phyloP scores from a whole-genome alignment of 805 yeast genomes.

The Zygoascus biomembranicola region DNA sequence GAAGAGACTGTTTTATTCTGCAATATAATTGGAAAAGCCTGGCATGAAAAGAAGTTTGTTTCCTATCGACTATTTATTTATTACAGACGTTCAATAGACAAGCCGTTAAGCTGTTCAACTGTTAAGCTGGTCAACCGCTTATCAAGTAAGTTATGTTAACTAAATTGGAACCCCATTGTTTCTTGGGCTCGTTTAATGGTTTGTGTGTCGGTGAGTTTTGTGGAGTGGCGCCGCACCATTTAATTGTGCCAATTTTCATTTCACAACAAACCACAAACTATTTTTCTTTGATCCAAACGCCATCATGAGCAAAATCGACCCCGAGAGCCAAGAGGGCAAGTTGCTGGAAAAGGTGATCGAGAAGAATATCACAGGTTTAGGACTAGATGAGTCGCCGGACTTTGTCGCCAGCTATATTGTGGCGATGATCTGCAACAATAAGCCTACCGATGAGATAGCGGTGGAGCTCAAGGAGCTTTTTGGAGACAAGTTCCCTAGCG shows the following conservation, averaged over 20 bases:
- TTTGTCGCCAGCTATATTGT: slow-evolving; percentile 23
- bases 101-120: too few species aligned
- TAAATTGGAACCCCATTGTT: too few species aligned
- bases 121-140: too few species aligned
- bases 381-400: slow-evolving; percentile 22
- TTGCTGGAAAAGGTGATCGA: neutral
- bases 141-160: too few species aligned
- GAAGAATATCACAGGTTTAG: slow-evolving; percentile 12
- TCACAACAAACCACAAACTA: neutral
- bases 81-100: too few species aligned
- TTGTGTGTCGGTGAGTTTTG: too few species aligned
- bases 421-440: slow-evolving; percentile 22
- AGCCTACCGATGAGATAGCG: slow-evolving; percentile 17
- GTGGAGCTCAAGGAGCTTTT: slow-evolving; percentile 19
- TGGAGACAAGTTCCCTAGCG: slow-evolving; percentile 19
- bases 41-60: too few species aligned
- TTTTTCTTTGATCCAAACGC: neutral
- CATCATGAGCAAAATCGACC: neutral
- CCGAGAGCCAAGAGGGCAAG: slow-evolving; percentile 1
- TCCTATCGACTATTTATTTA: too few species aligned
- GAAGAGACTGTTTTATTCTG: neutral
- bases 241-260: neutral
- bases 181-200: too few species aligned
- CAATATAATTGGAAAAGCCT: too few species aligned
- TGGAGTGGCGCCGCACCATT: neutral